phyloP scores from a whole-genome alignment of 495 filamentous ascomycete species.

The Echria macrotheca region DNA sequence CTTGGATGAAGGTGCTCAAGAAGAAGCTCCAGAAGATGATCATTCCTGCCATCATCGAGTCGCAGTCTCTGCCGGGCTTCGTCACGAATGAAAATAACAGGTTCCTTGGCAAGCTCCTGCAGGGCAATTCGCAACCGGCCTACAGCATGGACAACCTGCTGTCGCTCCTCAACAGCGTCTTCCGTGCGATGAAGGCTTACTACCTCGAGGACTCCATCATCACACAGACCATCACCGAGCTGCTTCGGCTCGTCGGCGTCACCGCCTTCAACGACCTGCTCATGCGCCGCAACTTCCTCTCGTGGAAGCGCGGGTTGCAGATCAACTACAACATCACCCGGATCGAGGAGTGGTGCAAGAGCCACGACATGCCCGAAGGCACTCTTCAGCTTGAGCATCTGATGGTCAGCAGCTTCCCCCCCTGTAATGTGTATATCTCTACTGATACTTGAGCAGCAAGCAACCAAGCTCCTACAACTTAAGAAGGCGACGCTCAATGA shows the following conservation, averaged over 20 bases:
- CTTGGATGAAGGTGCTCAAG: constrained; percentile 99
- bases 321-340: constrained; percentile 99
- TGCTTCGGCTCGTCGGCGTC: constrained; percentile 89
- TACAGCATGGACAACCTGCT: constrained; percentile 99
- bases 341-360: constrained; percentile 99
- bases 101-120: constrained; percentile 94
- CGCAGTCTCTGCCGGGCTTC: constrained; percentile 95
- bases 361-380: constrained; percentile 98
- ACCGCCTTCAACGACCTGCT: constrained; percentile 98
- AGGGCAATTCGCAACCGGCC: constrained; percentile 78
- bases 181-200: constrained; percentile 96
- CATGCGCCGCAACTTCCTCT: constrained; percentile 96
- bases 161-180: constrained; percentile 92
- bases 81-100: constrained; percentile 97
- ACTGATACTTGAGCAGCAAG: constrained; percentile 60
- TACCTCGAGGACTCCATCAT: constrained; percentile 95
- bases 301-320: constrained; percentile 98
- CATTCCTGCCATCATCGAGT: constrained; percentile 97
- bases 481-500: constrained; percentile 99
- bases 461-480: constrained; percentile 94
- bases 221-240: constrained; percentile 89
- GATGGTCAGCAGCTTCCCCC: constrained; percentile 57
- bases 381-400: constrained; percentile 97
- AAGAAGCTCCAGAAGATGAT: constrained; percentile 99
- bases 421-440: background rate